A percentile compares a stretch with the other conserved stretches of the same genome.
phyloP scores from a whole-genome alignment of 495 filamentous ascomycete species.

The Neurospora sp. region DNA sequence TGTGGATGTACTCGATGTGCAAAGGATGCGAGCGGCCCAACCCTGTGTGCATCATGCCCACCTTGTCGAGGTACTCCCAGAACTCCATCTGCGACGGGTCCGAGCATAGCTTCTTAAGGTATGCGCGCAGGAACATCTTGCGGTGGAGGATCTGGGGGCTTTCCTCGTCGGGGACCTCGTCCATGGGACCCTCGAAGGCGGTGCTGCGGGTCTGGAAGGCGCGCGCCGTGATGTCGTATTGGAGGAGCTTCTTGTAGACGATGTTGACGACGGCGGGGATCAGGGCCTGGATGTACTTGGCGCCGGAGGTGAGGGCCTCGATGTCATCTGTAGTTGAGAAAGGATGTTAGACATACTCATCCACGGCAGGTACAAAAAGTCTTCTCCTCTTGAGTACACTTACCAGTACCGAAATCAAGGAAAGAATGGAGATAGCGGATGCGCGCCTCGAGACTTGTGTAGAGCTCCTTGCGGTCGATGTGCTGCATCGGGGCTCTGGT shows the following conservation, averaged over 20 bases:
- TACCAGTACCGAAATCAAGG: constrained; percentile 61
- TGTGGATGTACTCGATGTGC: constrained; percentile 69
- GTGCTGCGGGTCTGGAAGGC: constrained; percentile 59
- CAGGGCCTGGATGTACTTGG: constrained; percentile 63
- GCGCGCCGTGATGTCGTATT: constrained; percentile 65
- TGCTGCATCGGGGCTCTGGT: constrained; percentile 38
- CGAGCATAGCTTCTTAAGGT: constrained; percentile 57
- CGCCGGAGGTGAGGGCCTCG: constrained; percentile 52
- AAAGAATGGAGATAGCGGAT: constrained; percentile 63
- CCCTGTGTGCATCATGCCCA: constrained; percentile 64
- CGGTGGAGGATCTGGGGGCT: constrained; percentile 62
- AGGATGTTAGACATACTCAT: neutral
- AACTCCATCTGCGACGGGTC: constrained; percentile 65
- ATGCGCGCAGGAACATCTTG: constrained; percentile 66
- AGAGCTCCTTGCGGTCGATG: constrained; percentile 58
- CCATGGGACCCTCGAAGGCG: constrained; percentile 49
- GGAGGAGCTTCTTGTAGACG: constrained; percentile 67
- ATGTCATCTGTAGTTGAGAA: constrained; percentile 43
- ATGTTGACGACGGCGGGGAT: constrained; percentile 65
- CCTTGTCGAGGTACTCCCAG: constrained; percentile 71
- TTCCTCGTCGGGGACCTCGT: constrained; percentile 50
- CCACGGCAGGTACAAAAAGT: neutral
- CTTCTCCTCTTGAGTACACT: constrained; percentile 6
- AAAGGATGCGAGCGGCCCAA: constrained; percentile 52
- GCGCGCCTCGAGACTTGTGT: constrained; percentile 54